These are phyloP conservation scores for Citrus cavaleriei DNA, from an alignment of 345 rosid genomes.

Conservation along the genomic window DNA sequence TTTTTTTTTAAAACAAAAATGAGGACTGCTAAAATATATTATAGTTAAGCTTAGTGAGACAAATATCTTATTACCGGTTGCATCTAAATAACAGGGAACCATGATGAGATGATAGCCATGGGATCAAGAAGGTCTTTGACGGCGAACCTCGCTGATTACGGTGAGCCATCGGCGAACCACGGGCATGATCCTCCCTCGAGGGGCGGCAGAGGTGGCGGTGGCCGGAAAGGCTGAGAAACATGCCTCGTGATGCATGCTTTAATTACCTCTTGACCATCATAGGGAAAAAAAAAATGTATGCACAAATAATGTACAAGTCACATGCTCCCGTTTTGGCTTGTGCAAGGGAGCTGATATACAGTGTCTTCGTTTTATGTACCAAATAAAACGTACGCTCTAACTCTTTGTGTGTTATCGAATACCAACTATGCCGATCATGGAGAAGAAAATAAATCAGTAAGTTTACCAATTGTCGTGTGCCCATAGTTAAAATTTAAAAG, in stretches of 20 bases:
- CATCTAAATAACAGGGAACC: slow-evolving; percentile 16
- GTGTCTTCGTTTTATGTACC: background rate
- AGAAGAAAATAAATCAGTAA: no score
- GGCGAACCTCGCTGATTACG: slow-evolving; percentile 50
- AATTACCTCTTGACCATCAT: background rate
- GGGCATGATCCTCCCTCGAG: slow-evolving; percentile 53
- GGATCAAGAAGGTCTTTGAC: slow-evolving; percentile 41
- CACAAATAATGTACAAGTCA: background rate
- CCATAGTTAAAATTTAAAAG: no score
- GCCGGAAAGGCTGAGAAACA: slow-evolving; percentile 32
- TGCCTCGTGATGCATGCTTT: background rate
- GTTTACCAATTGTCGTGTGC: no score
- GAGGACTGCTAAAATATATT: background rate
- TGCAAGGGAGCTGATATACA: background rate
- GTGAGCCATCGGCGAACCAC: slow-evolving; percentile 47
- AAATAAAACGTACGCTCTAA: background rate
- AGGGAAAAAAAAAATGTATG: background rate
- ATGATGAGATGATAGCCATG: slow-evolving; percentile 13
- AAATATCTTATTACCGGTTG: background rate
- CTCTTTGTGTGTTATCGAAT: background rate
- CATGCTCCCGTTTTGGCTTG: slow-evolving; percentile 1
- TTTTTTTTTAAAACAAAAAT: no score
- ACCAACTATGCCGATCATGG: no score
- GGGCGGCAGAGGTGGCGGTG: slow-evolving; percentile 14
- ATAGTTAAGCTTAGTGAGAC: background rate